Evolutionary conservation across 495 filamentous ascomycete species (phyloP).

Genomic region (Eremomyces bilateralis): DNA sequence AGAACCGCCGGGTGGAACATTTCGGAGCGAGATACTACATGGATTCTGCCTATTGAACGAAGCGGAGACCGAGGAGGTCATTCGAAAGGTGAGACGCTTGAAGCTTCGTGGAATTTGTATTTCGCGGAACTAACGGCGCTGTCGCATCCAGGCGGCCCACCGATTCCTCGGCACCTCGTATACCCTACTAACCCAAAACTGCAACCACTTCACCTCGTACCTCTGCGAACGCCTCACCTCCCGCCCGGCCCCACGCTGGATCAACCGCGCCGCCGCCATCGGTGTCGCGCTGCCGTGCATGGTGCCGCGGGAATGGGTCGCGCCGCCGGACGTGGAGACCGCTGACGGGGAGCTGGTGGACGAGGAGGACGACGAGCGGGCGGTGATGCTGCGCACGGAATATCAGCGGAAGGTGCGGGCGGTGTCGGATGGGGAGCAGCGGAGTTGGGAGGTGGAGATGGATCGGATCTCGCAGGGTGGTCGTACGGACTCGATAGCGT

Average conservation of each 20-base stretch:
- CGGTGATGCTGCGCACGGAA: constrained; percentile 28
- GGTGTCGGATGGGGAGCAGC: constrained; percentile 5
- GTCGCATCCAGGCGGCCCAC: constrained; percentile 27
- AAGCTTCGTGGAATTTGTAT: no score
- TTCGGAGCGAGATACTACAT: constrained; percentile 43
- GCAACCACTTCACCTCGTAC: constrained; percentile 60
- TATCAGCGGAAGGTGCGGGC: constrained; percentile 6
- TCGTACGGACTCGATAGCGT: no score
- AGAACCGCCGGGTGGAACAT: constrained; percentile 52
- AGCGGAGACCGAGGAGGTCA: constrained; percentile 41
- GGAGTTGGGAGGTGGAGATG: constrained; percentile 16
- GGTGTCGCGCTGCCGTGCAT: constrained; percentile 58
- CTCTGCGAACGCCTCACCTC: constrained; percentile 44
- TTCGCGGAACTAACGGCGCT: constrained; percentile 1
- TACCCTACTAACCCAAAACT: constrained; percentile 58
- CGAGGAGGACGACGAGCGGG: constrained; percentile 27
- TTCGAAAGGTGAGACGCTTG: constrained; percentile 26
- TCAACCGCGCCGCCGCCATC: constrained; percentile 62
- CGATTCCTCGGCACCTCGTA: constrained; percentile 49
- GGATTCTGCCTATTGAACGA: constrained; percentile 43
- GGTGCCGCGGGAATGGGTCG: constrained; percentile 59
- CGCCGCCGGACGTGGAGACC: constrained; percentile 48
- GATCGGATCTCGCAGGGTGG: constrained; percentile 7
- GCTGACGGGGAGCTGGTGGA: constrained; percentile 45
- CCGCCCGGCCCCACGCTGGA: constrained; percentile 39